Base-by-base conservation (phyloP, 192 early-diverging fungal species). In the Chytriomyces hyalinus region DNA sequence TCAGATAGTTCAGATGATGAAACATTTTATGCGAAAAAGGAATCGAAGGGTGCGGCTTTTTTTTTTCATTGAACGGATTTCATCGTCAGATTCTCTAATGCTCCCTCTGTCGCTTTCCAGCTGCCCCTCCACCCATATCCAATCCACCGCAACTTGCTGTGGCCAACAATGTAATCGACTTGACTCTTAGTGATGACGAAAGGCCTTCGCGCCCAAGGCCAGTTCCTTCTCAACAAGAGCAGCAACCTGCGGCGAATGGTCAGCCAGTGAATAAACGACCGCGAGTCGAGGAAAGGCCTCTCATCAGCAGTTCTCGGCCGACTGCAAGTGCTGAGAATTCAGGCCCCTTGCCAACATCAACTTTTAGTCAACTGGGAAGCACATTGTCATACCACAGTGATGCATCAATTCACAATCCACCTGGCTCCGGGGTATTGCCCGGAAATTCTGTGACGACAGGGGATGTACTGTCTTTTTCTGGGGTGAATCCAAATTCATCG, bases 151-250 rank as follows among this genome's bases (percentile, higher is more conserved):
- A 60, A 60, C 22, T 17, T 17, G 57, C 17, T 17, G 22, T n/a
- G 22, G 11, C 15, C 13, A 9, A 26, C 13, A 26, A 71, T 9
- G 49, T 50, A 10, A 62, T 73, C 13, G 71, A 73, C 45, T 49
- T 73, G 22, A 73, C 71, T 47, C 60, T 73, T 7, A 73, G 71
- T 45, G 71, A 73, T 73, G 71, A 73, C 46, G 71, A 73, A 10
- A 49, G 47, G 26, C 15, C 62, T 24, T 26, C 26, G n/a, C 26
- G n/a, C 26, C 26, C 62, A 11, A 15, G 62, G 26, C 15, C n/a
- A 6, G 6, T 44, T 10, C 68, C 28, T 15, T 28, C 46, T 15
- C 66, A 13, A 43, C 13, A 36, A 43, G 8, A 15, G 9, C 66
- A 67, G 47, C 66, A 67, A 3, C 6, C 46, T 67, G 24, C 66